Percentiles rank a stretch among this genome's conserved stretches.
Conservation (phyloP, 2,329 filamentous ascomycete genomes). For the Arthrinium phaeospermum region DNA sequence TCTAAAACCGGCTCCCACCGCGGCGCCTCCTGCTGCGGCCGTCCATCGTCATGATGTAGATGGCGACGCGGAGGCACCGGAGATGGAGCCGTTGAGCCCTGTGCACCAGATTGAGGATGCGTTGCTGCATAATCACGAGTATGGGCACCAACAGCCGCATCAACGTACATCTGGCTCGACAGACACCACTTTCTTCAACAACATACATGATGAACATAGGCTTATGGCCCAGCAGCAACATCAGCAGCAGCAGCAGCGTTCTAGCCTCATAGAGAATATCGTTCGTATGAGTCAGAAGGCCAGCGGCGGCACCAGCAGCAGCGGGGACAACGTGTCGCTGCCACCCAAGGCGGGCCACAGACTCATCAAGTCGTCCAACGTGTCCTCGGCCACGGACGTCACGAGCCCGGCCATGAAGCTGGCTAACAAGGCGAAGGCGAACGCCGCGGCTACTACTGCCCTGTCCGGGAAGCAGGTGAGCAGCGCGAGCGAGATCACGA, state of each 20-base stretch:
- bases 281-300: conserved; percentile 40
- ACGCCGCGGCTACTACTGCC: conserved; percentile 8
- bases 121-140: not conserved
- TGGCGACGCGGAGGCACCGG: conserved; percentile 28
- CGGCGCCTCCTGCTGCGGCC: conserved; percentile 21
- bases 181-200: conserved; percentile 37
- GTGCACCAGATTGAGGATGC: conserved; percentile 20
- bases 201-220: conserved; percentile 33
- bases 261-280: conserved; percentile 39
- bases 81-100: conserved; percentile 38
- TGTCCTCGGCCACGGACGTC: conserved; percentile 37
- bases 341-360: conserved; percentile 30
- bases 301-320: conserved; percentile 33
- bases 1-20: not conserved
- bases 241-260: conserved; percentile 31
- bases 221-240: conserved; percentile 24
- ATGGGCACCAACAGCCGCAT: conserved; percentile 3
- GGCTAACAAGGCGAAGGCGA: conserved; percentile 26
- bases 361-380: conserved; percentile 26
- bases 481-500: conserved; percentile 34
- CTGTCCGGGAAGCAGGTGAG: conserved; percentile 25
- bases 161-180: conserved; percentile 33
- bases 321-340: conserved; percentile 31
- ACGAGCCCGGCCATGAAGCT: conserved; percentile 31
- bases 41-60: not conserved